phyloP scores from a whole-genome alignment of 768 basidiomycete species.

The Pholiota molesta region DNA sequence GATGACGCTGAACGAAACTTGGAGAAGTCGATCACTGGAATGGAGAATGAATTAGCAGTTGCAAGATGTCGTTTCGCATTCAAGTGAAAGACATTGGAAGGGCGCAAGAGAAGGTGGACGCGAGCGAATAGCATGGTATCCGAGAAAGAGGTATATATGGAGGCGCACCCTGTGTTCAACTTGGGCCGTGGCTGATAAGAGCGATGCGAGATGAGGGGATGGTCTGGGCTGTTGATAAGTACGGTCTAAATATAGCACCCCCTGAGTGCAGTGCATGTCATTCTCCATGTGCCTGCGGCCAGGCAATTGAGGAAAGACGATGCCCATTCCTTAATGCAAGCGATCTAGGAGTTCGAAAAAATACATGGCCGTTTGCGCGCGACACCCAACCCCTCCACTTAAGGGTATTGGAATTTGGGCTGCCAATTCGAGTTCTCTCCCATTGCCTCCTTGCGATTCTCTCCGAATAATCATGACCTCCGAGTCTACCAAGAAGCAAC shows the following conservation, averaged over 20 bases:
- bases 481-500: slow-evolving; percentile 11
- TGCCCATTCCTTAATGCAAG: not conserved
- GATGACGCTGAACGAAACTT: slow-evolving; percentile 60
- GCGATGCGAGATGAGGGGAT: not conserved
- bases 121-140: slow-evolving; percentile 18
- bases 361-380: slow-evolving; percentile 3
- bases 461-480: not conserved
- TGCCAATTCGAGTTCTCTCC: not conserved
- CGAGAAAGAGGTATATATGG: slow-evolving; percentile 3
- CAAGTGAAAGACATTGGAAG: slow-evolving; percentile 17
- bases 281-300: not conserved
- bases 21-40: slow-evolving; percentile 81
- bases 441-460: not conserved
- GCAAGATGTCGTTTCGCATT: not conserved
- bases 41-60: slow-evolving; percentile 28
- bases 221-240: not conserved
- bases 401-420: not conserved
- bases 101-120: slow-evolving; percentile 23
- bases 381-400: not conserved
- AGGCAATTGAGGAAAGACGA: not conserved
- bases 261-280: not conserved
- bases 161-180: too few relatives aligned
- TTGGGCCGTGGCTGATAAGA: not conserved
- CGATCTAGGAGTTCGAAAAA: slow-evolving; percentile 4
- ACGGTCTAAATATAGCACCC: not conserved